Percentiles rank a stretch among this genome's conserved stretches.
Conservation (phyloP, 2,329 filamentous ascomycete genomes). For the Mycocentrospora acerina region DNA sequence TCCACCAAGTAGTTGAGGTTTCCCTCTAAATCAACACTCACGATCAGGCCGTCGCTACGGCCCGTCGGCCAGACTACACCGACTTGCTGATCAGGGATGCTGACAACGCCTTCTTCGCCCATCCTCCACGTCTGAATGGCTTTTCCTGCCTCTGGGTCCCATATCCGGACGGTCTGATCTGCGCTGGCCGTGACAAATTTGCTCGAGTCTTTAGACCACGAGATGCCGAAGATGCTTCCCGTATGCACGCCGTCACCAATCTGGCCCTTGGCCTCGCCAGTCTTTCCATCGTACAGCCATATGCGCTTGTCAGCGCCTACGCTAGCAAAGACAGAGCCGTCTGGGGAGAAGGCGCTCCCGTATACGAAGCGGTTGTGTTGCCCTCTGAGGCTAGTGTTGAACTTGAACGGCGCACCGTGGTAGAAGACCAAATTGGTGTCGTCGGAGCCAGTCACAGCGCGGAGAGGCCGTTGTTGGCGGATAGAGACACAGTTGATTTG, state of each 20-base stretch:
- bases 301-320: slow-evolving; percentile 92
- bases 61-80: slow-evolving; percentile 88
- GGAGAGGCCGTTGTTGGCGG: slow-evolving; percentile 83
- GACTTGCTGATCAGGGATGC: slow-evolving; percentile 83
- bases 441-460: slow-evolving; percentile 88
- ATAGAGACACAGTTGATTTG: slow-evolving; percentile 90
- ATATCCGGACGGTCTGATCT: slow-evolving; percentile 91
- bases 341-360: slow-evolving; percentile 84
- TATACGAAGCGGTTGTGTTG: slow-evolving; percentile 89
- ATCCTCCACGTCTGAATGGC: slow-evolving; percentile 81
- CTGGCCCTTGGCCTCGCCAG: slow-evolving; percentile 75
- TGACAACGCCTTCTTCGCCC: slow-evolving; percentile 70
- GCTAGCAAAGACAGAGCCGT: slow-evolving; percentile 78
- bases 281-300: slow-evolving; percentile 95
- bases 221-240: slow-evolving; percentile 88
- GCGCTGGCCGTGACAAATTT: slow-evolving; percentile 88
- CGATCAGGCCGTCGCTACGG: slow-evolving; percentile 80
- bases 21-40: slow-evolving; percentile 84
- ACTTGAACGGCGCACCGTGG: slow-evolving; percentile 94
- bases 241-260: slow-evolving; percentile 85
- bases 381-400: slow-evolving; percentile 76
- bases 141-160: slow-evolving; percentile 82
- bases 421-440: slow-evolving; percentile 90
- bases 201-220: slow-evolving; percentile 85
- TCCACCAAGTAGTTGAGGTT: slow-evolving; percentile 86